Percentiles rank a stretch among this genome's conserved stretches.
These are phyloP conservation scores for Acanthamoeba rhysodes DNA, from an alignment of 208 protist species.

Conservation along the genomic window DNA sequence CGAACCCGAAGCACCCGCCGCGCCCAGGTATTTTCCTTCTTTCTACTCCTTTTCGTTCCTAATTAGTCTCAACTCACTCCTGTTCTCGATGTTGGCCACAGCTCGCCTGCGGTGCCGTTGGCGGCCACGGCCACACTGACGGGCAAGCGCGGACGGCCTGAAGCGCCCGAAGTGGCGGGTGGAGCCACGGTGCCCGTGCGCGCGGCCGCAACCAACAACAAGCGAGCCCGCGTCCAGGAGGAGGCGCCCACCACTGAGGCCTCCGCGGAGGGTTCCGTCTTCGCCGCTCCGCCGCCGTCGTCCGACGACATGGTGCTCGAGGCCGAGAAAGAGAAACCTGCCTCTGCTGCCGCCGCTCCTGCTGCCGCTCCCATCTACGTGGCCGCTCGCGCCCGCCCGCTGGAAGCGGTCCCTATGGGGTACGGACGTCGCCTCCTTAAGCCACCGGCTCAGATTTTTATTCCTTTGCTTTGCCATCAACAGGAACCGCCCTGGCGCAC, in stretches of 20 bases:
- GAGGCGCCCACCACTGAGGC: not conserved
- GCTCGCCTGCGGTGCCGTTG: not conserved
- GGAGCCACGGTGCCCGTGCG: too few relatives aligned
- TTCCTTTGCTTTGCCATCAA: not conserved
- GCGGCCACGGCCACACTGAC: not conserved
- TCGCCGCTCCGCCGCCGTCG: not conserved
- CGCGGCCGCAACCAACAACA: not conserved
- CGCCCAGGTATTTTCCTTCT: not conserved
- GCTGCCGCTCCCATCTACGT: not conserved
- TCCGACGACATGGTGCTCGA: not conserved
- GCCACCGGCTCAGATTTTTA: not conserved
- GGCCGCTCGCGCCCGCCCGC: not conserved
- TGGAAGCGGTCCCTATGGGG: not conserved
- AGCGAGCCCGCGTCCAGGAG: not conserved
- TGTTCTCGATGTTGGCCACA: not conserved
- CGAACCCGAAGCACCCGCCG: not conserved
- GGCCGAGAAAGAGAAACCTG: not conserved
- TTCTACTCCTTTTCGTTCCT: not conserved
- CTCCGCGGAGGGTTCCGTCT: not conserved
- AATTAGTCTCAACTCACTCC: not conserved
- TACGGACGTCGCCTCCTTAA: not conserved
- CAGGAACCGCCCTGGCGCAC: not conserved
- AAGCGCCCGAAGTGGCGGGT: not conserved
- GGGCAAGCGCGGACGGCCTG: not conserved
- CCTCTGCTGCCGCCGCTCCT: too few relatives aligned